Base-by-base conservation (phyloP, 148 eudicot species). In the Cornus kousa region DNA sequence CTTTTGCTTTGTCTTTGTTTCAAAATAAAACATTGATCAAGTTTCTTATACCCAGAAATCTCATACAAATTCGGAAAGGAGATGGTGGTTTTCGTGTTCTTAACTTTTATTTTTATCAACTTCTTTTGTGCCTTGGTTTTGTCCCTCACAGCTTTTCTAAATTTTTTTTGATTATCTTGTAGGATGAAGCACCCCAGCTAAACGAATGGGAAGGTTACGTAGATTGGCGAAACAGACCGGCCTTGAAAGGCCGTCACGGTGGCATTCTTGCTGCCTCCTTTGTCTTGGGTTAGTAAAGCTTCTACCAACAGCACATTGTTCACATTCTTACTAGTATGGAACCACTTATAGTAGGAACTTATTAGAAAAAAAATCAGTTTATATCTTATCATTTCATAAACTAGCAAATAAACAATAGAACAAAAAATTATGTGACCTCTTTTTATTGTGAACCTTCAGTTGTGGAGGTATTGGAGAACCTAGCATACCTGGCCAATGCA, bases 401-500 rank as follows among this genome's bases (percentile, higher is more conserved):
- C 70, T 11, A 9, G 23, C 24, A 74, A 57, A 28, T 53, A 28
- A 33, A 7, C 2, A 35, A 23, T 6, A 7, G 40, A 24, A 13
- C 9, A n/a, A 13, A 1, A 62, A 62, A 24, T 62, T 62, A 62
- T 62, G 64, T 16, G 66, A 17, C 20, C 20, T 62, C 22, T 72
- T 11, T 40, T 19, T 57, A 22, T 3, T 22, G 31, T 24, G 7
- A 39, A 70, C 32, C 37, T 81, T 75, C 72, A 88, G 97, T 82
- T 74, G 98, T 86, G 85, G 98, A 94, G 88, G 86, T 91, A 67
- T 40, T 94, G 78, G 98, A 92, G 91, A 92, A 91, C 84, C 87
- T 94, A 55, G 97, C 98, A 14, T 94, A 80, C 84, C 84, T 94
- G 67, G 98, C 97, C 3, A 92, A 90, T 82, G 95, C 98, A 39